phyloP scores from a whole-genome alignment of 2,329 filamentous ascomycete genomes.

The Zymoseptoria crescenta region DNA sequence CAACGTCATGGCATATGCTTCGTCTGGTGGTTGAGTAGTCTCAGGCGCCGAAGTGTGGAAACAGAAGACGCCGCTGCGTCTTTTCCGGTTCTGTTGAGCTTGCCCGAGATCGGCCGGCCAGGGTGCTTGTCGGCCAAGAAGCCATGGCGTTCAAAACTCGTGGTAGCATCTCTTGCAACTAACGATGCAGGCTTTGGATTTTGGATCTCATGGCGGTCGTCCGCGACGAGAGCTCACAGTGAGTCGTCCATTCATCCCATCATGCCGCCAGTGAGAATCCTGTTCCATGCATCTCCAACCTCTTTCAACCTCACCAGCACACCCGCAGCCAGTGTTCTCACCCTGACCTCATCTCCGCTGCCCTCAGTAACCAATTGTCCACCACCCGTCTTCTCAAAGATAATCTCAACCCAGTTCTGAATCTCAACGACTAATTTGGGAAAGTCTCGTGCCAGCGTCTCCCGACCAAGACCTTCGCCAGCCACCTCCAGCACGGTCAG shows the following conservation, averaged over 20 bases:
- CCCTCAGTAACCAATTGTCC: slow-evolving; percentile 38
- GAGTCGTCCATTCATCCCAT: background rate
- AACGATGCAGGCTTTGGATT: too few species aligned
- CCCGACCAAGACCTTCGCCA: slow-evolving; percentile 40
- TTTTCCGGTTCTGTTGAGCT: background rate
- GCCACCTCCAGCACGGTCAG: slow-evolving; percentile 78
- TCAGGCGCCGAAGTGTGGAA: background rate
- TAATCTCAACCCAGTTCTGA: slow-evolving; percentile 70
- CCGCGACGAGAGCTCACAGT: too few species aligned
- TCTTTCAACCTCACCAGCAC: slow-evolving; percentile 72
- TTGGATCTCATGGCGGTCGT: background rate
- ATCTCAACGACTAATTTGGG: slow-evolving; percentile 76
- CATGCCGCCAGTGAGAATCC: slow-evolving; percentile 57
- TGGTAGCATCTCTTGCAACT: background rate
- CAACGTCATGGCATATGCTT: background rate
- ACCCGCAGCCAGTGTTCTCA: slow-evolving; percentile 70
- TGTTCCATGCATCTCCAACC: slow-evolving; percentile 73
- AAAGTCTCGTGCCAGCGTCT: slow-evolving; percentile 64
- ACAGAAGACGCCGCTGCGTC: background rate
- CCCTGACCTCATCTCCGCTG: slow-evolving; percentile 72
- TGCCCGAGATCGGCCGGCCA: background rate
- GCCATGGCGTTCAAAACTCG: background rate
- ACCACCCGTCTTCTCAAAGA: slow-evolving; percentile 53
- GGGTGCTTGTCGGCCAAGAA: background rate
- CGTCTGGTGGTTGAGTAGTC: background rate